phyloP scores from a whole-genome alignment of 108 stramenopile species.

The Skeletonema tropicum region DNA sequence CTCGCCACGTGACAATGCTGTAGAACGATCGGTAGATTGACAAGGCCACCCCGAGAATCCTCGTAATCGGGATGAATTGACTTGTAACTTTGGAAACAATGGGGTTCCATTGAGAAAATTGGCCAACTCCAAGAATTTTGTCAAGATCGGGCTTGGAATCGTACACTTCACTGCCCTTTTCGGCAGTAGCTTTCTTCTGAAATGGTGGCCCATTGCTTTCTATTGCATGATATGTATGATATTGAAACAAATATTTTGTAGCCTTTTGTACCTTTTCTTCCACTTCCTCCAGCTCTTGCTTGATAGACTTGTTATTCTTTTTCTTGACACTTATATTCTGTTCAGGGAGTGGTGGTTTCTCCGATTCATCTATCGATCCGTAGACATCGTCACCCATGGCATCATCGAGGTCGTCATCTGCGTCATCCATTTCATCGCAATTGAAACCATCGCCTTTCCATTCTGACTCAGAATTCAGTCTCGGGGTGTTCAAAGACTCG shows the following conservation, averaged over 20 bases:
- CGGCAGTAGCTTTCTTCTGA: slow-evolving; percentile 33
- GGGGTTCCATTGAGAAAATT: slow-evolving; percentile 48
- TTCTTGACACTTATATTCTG: slow-evolving; percentile 44
- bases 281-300: slow-evolving; percentile 49
- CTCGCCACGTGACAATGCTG: slow-evolving; percentile 64
- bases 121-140: slow-evolving; percentile 42
- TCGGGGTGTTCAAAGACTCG: not conserved
- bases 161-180: slow-evolving; percentile 31
- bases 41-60: not conserved
- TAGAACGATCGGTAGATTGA: slow-evolving; percentile 42
- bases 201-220: slow-evolving; percentile 38
- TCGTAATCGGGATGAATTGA: slow-evolving; percentile 2
- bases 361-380: slow-evolving; percentile 5
- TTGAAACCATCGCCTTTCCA: not conserved
- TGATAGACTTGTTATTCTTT: slow-evolving; percentile 30
- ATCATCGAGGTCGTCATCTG: not conserved
- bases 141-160: slow-evolving; percentile 38
- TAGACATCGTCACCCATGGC: no score
- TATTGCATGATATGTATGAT: slow-evolving; percentile 41
- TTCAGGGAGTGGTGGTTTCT: slow-evolving; percentile 31
- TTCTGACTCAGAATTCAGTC: not conserved
- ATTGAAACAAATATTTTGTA: slow-evolving; percentile 49
- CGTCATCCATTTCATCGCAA: not conserved
- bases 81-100: slow-evolving; percentile 33
- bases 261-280: slow-evolving; percentile 52